Evolutionary conservation across 768 basidiomycete genomes (phyloP).

Genomic region (Termitomyces sp.): DNA sequence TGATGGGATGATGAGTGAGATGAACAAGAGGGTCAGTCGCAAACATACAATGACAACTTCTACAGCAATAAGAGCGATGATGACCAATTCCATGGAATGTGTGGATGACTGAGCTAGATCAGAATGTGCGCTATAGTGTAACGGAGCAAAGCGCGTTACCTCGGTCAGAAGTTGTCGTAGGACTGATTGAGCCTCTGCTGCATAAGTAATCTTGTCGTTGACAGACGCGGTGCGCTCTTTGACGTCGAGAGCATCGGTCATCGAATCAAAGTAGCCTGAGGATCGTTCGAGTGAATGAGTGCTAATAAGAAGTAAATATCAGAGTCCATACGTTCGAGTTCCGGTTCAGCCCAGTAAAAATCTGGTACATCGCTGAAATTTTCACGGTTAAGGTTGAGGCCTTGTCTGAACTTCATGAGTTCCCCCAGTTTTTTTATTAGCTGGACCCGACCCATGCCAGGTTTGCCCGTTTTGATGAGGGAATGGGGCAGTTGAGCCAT

Average conservation of each 20-base stretch:
- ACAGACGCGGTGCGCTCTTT: conserved; percentile 73
- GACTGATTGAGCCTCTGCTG: conserved; percentile 85
- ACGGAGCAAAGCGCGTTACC: conserved; percentile 30
- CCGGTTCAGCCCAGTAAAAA: conserved; percentile 93
- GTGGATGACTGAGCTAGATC: conserved; percentile 60
- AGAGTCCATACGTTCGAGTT: conserved; percentile 62
- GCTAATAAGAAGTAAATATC: neutral
- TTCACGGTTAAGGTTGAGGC: conserved; percentile 83
- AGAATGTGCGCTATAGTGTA: neutral
- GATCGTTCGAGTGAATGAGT: neutral
- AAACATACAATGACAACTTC: conserved; percentile 83
- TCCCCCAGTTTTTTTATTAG: conserved; percentile 92
- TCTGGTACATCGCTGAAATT: conserved; percentile 88
- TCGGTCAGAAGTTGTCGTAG: conserved; percentile 86
- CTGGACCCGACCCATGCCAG: conserved; percentile 72
- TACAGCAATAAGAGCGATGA: conserved; percentile 90
- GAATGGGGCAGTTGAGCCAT: conserved; percentile 77
- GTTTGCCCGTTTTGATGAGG: conserved; percentile 74
- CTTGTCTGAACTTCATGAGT: conserved; percentile 88
- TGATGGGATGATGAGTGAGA: neutral
- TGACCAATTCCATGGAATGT: conserved; percentile 93
- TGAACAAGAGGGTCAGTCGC: neutral
- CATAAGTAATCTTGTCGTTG: conserved; percentile 91
- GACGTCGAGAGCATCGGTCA: conserved; percentile 85
- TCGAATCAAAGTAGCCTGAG: conserved; percentile 74